Evolutionary conservation across 345 rosid species (phyloP).

Genomic region (Aquilaria sinensis): DNA sequence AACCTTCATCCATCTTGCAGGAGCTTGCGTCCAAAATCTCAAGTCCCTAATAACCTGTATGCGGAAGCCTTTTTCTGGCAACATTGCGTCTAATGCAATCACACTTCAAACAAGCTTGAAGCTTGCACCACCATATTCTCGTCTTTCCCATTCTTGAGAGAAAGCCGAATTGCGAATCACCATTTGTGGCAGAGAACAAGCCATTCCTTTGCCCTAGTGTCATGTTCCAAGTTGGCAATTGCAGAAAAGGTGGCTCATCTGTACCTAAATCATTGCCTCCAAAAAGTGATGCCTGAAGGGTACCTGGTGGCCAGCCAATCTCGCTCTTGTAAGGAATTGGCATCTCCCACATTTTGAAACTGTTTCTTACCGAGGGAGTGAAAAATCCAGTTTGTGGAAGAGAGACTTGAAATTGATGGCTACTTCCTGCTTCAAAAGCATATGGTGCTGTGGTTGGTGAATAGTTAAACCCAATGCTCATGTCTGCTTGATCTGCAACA

Average conservation of each 20-base stretch:
- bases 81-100: slow-evolving; percentile 22
- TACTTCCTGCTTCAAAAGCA: slow-evolving; percentile 13
- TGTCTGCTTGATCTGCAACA: slow-evolving; percentile 25
- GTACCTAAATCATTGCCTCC: neutral
- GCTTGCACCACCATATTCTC: slow-evolving; percentile 63
- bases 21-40: slow-evolving; percentile 8
- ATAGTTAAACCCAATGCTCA: slow-evolving; percentile 17
- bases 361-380: slow-evolving; percentile 19
- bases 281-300: slow-evolving; percentile 8
- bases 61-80: slow-evolving; percentile 19
- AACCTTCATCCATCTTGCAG: slow-evolving; percentile 1
- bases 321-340: slow-evolving; percentile 6
- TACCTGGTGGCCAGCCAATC: slow-evolving; percentile 12
- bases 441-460: slow-evolving; percentile 20
- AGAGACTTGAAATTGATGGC: slow-evolving; percentile 14
- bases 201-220: slow-evolving; percentile 24
- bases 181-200: slow-evolving; percentile 12
- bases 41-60: slow-evolving; percentile 15
- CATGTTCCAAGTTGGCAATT: slow-evolving; percentile 27
- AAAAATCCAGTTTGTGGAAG: slow-evolving; percentile 10
- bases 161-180: slow-evolving; percentile 22
- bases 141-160: slow-evolving; percentile 18
- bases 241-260: slow-evolving; percentile 6
- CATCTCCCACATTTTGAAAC: slow-evolving; percentile 19
- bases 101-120: slow-evolving; percentile 50